Conservation (phyloP, 2,329 filamentous ascomycete genomes). For the Pestalotiopsis sp. region DNA sequence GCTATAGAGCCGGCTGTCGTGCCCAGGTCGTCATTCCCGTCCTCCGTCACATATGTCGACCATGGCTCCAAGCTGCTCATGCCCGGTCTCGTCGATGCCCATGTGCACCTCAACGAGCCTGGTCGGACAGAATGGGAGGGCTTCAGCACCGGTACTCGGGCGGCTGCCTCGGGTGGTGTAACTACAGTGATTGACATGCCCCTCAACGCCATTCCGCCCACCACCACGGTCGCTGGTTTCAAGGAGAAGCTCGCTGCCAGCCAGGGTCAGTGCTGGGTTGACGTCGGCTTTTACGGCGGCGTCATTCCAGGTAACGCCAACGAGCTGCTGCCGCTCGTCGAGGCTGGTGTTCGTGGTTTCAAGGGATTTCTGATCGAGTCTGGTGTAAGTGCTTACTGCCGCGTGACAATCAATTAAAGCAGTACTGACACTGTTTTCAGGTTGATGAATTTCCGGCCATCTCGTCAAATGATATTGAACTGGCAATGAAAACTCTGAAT, state of each 20-base stretch:
- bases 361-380: slow-evolving; percentile 98
- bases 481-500: slow-evolving; percentile 80
- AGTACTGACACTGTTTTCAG: slow-evolving; percentile 45
- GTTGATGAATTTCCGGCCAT: slow-evolving; percentile 96
- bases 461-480: slow-evolving; percentile 74
- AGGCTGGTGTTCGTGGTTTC: slow-evolving; percentile 89
- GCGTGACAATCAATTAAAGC: background rate
- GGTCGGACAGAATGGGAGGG: slow-evolving; percentile 98
- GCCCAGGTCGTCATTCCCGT: slow-evolving; percentile 75
- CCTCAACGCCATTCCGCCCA: slow-evolving; percentile 93
- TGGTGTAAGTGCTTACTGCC: slow-evolving; percentile 66
- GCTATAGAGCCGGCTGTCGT: slow-evolving; percentile 74
- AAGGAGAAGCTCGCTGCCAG: slow-evolving; percentile 86
- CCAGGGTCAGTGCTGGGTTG: slow-evolving; percentile 90
- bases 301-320: slow-evolving; percentile 86
- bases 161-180: slow-evolving; percentile 92
- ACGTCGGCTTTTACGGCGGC: slow-evolving; percentile 97
- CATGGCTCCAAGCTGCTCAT: slow-evolving; percentile 84
- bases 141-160: slow-evolving; percentile 91
- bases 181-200: slow-evolving; percentile 99
- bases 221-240: slow-evolving; percentile 82
- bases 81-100: slow-evolving; percentile 92
- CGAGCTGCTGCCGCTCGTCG: slow-evolving; percentile 79
- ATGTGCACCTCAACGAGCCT: slow-evolving; percentile 97
- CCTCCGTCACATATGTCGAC: slow-evolving; percentile 75